Evolutionary conservation across 495 filamentous ascomycete genomes (phyloP), one percentile per base, ranked within the genome.

Genomic region (Articulospora tetracladia): DNA sequence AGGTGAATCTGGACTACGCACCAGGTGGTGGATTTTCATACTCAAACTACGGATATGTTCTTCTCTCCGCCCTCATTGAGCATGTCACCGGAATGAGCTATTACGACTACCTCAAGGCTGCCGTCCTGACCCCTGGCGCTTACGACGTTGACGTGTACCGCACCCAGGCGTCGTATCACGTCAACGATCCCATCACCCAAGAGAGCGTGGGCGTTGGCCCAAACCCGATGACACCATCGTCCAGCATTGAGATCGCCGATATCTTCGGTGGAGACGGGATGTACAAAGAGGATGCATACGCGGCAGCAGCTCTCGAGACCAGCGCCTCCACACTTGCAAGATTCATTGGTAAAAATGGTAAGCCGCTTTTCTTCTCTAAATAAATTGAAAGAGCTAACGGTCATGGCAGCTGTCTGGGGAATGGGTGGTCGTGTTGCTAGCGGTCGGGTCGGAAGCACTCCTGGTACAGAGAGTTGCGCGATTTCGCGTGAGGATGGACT

Each of bases 31-130:
- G 24, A 11, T 49, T 51, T 32, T 49, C 23, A 2, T 66, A 66
- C 30, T 66, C 64, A 1, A 66, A 66, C 46, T 66, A 66, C 36
- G 64, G 64, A 11, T 63, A 66, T 44, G 41, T 59, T 6, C 51
- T 66, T 3, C 64, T 66, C 36, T 39, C 20, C 8, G 59, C 55
- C 30, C 22, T 66, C 19, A 53, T 66, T 36, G 55, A 63, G 52
- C 39, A 55, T 20, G 50, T 66, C 22, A 59, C 60, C 19, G 41
- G 60, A 1, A 1, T 8, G 39, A n/a, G 15, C 20, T 66, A 66
- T 30, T 62, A 55, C 56, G 24, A 41, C 28, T 62, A 66, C 44
- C 56, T 66, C 19, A 32, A 24, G 8, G 7, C 11, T 30, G 12
- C 30, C 2, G 30, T 66, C n/a, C 51, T 66, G 3, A 26, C 27